Conservation (phyloP, 108 stramenopile species). For the Poteriospumella lacustris region DNA sequence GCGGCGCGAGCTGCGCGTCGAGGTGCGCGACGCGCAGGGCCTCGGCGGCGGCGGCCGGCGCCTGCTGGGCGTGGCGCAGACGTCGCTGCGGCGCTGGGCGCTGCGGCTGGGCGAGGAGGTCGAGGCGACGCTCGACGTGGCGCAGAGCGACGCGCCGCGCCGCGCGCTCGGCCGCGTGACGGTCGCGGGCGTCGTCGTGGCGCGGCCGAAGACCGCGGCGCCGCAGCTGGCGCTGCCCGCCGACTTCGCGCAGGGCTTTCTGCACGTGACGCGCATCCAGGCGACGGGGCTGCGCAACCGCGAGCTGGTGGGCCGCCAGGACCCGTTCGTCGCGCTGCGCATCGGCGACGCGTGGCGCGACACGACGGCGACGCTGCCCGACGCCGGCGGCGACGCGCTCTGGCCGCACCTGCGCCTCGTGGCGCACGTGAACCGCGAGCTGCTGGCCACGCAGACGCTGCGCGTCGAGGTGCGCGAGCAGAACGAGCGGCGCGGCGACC, state of each 20-base stretch:
- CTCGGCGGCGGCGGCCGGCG: no score
- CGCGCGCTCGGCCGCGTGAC: no score
- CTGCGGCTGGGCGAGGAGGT: no score
- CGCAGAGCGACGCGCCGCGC: no score
- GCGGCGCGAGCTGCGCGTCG: no score
- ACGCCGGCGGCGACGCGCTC: conserved; percentile 10
- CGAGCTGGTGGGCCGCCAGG: conserved; percentile 5
- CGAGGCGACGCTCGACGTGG: no score
- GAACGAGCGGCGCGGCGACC: no score
- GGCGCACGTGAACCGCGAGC: neutral
- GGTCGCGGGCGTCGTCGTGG: no score
- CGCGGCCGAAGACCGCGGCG: neutral
- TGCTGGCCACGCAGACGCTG: neutral
- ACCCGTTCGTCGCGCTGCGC: neutral
- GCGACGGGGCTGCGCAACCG: neutral
- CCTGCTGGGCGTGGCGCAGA: no score
- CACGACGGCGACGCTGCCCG: neutral
- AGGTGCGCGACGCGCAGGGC: no score
- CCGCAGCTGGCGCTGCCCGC: neutral
- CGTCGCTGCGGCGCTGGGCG: no score
- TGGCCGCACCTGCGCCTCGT: neutral
- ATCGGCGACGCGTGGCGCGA: conserved; percentile 5
- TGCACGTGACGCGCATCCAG: neutral
- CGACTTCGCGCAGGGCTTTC: neutral
- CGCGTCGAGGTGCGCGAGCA: no score